Base-by-base conservation (phyloP, 2,329 filamentous ascomycete species). In the Graphiopsis chlorocephala region DNA sequence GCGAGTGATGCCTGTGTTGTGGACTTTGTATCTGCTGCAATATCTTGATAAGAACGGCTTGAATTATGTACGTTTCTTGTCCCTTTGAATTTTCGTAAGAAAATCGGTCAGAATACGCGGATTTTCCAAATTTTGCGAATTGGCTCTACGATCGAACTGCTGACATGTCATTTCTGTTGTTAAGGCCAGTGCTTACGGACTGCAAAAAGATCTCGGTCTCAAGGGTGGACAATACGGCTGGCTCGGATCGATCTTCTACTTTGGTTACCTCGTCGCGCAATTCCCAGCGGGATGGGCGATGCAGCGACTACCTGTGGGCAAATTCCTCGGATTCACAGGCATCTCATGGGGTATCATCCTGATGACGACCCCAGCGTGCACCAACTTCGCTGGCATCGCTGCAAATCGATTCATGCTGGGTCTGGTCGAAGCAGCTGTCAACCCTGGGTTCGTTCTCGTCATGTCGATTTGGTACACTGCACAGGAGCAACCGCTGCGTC, bases 191-290 rank as follows among this genome's bases (percentile, higher is more conserved):
- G 79, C 80, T 0, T 85, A 81, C 68, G 82, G 82, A 0, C 71
- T 85, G 14, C 73, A 81, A 50, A 72, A 81, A 35, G 82, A 79
- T 1, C 83, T 81, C 0, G 73, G 84, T 61, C 75, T 86, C 6
- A 25, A 42, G 20, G 68, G 76, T 8, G 80, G 50, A 17, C 60
- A 85, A 61, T 86, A 84, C 68, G 80, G 80, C 14, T 85, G 83
- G 84, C 76, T 84, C 11, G 77, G 77, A 8, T 79, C 76, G 1
- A 82, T 83, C 8, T 83, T 83, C 69, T 84, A 83, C 69, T 81
- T 84, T 67, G 81, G 81, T 15, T 82, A 83, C 66, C 75, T 83
- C 1, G 70, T 77, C 26, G 79, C 78, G 1, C 81, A 83, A 68
- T 81, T 76, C 59, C 81, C 81, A 0, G 76, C 77, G 0, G 80